Conservation (phyloP, 495 filamentous ascomycete species). For the Evernia prunastri region DNA sequence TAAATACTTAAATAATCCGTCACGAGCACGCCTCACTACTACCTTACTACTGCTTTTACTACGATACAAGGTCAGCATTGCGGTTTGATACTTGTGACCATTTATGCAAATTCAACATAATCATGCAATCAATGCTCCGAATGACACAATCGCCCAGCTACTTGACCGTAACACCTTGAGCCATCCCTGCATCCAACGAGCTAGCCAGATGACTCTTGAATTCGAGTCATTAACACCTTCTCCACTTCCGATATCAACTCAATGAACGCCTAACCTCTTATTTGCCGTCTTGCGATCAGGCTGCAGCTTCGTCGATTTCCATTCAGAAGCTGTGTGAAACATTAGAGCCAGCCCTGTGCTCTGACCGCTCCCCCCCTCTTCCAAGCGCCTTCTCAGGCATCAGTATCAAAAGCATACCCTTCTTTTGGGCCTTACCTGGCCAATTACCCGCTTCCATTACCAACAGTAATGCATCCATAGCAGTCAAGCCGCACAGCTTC, state of each 20-base stretch:
- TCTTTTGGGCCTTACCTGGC: constrained; percentile 5
- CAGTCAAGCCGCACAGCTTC: neutral
- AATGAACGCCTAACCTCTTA: constrained; percentile 5
- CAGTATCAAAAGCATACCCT: constrained; percentile 10
- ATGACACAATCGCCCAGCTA: neutral
- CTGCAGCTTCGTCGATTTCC: neutral
- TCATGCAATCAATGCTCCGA: neutral
- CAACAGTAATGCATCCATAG: constrained; percentile 15
- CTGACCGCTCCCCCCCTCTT: constrained; percentile 18
- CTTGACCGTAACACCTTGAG: constrained; percentile 24
- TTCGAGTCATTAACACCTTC: constrained; percentile 12
- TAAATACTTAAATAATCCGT: constrained; percentile 2
- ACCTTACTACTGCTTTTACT: no score
- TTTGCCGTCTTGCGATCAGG: neutral
- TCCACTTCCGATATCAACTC: constrained; percentile 6
- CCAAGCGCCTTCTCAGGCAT: constrained; percentile 19
- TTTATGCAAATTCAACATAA: neutral
- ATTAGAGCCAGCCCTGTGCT: constrained; percentile 18
- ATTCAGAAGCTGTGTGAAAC: neutral
- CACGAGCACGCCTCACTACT: neutral
- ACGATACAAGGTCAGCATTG: neutral
- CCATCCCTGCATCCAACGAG: constrained; percentile 6
- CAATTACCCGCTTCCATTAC: neutral
- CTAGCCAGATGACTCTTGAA: constrained; percentile 17
- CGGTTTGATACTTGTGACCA: constrained; percentile 9